Conservation (phyloP, 805 yeast genomes). For the Saturnispora kantuleensis region DNA sequence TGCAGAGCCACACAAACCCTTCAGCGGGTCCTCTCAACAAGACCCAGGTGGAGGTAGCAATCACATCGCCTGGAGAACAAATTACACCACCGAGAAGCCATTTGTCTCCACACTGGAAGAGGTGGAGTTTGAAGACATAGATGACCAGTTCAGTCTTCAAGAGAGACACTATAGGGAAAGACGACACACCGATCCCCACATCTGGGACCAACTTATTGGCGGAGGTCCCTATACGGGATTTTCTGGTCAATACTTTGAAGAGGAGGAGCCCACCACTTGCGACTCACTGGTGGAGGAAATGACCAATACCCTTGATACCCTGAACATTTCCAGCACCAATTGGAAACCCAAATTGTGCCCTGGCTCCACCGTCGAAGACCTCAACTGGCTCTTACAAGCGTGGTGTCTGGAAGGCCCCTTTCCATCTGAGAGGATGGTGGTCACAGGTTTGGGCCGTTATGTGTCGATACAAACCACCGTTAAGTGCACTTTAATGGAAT, state of each 20-base stretch:
- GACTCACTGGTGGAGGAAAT: constrained; percentile 3
- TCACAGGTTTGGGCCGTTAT: not conserved
- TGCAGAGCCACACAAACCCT: no score
- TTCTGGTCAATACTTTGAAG: constrained; percentile 2
- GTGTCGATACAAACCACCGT: not conserved
- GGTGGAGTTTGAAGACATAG: not conserved
- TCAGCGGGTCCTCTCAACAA: not conserved
- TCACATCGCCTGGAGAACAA: no score
- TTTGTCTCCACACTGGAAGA: not conserved
- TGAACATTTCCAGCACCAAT: constrained; percentile 1
- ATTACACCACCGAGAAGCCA: no score
- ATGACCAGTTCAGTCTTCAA: constrained; percentile 3
- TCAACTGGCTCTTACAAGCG: constrained; percentile 5
- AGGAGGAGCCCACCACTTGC: not conserved
- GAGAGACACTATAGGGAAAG: not conserved
- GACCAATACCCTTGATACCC: constrained; percentile 9
- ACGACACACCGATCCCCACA: not conserved
- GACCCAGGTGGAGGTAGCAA: no score
- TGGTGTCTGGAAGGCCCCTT: constrained; percentile 14
- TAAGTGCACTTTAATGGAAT: not conserved
- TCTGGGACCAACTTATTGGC: constrained; percentile 1
- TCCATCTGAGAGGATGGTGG: not conserved
- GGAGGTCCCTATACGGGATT: constrained; percentile 7
- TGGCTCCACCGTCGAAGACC: constrained; percentile 4
- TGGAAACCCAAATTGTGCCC: not conserved